phyloP scores from a whole-genome alignment of 768 basidiomycete species.

The Rhodotorula babjevae region DNA sequence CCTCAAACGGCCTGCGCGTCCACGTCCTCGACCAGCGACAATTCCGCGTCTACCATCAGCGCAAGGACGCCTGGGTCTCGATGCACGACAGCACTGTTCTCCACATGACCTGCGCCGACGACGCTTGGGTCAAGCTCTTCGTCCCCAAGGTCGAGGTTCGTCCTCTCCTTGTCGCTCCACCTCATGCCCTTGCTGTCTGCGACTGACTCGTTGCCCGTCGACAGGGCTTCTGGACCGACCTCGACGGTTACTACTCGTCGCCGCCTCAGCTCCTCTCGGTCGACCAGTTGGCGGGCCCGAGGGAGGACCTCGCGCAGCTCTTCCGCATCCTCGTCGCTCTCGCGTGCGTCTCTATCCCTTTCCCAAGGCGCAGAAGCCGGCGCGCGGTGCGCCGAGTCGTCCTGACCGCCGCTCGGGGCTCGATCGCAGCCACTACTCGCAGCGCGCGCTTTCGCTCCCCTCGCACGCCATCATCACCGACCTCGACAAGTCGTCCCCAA shows the following conservation, averaged over 20 bases:
- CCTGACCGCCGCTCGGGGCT: background rate
- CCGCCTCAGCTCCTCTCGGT: constrained; percentile 6
- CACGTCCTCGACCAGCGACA: constrained; percentile 14
- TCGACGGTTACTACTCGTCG: constrained; percentile 20
- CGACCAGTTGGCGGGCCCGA: constrained; percentile 6
- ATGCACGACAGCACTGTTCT: constrained; percentile 13
- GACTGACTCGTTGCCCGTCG: too few relatives aligned
- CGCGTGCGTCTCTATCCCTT: background rate
- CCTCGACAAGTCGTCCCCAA: background rate
- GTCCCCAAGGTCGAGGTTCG: constrained; percentile 15
- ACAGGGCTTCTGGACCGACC: constrained; percentile 34
- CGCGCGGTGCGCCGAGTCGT: too few relatives aligned
- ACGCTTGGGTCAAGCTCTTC: constrained; percentile 3
- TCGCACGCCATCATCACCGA: background rate
- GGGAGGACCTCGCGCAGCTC: background rate
- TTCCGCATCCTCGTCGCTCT: constrained; percentile 10
- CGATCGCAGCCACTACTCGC: constrained; percentile 3
- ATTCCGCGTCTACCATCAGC: constrained; percentile 19
- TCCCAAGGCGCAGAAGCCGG: too few relatives aligned
- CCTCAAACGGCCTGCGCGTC: constrained; percentile 11
- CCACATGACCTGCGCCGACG: constrained; percentile 32
- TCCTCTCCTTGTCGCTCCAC: background rate
- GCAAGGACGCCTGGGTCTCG: background rate
- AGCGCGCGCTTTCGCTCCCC: constrained; percentile 8
- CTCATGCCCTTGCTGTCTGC: too few relatives aligned